Evolutionary conservation across 192 early-diverging fungal species (phyloP), one percentile per base, ranked within the genome.

Genomic region (Umbelopsis sp.): DNA sequence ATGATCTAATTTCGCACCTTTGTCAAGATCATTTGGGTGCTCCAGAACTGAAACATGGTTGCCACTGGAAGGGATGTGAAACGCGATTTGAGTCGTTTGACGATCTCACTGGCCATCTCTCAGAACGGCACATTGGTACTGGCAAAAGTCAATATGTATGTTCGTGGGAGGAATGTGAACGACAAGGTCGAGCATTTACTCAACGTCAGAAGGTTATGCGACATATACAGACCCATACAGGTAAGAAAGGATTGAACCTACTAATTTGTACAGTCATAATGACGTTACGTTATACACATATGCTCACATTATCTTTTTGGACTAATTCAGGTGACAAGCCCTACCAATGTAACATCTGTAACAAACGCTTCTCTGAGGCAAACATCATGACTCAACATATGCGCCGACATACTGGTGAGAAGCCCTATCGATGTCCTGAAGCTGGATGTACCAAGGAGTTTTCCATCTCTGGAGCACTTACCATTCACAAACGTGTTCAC

Each of bases 181-280:
- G 86, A 3, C 69, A 82, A 25, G 86, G 85, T 0, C 75, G 79
- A 9, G 74, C 77, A 38, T 88, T 88, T 52, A 79, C 74, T 1
- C 85, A 86, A 67, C 70, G 83, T 41, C 86, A 88, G 65, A 88
- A 90, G 68, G 82, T 87, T 32, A 86, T 93, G 84, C 77, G 94
- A 31, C 95, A 96, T 76, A 90, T 95, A 22, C 93, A 94, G 69
- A 94, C 92, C 34, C 94, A 93, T 81, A 91, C 88, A 24, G 81
- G 75, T 77, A 78, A 51, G 25, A 22, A 38, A 38, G 36, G 36
- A 38, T n/a, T n/a, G n/a, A 38, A 38, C 36, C 36, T n/a, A n/a
- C n/a, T n/a, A n/a, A n/a, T n/a, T n/a, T n/a, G n/a, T n/a, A n/a
- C 36, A 38, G 36, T 41, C 1, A 11, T 11, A 41, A 41, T 41